A percentile compares a stretch with the other conserved stretches of the same genome.
Evolutionary conservation across 2,329 filamentous ascomycete species (phyloP).

Genomic region (Chaetomiaceae sp.): DNA sequence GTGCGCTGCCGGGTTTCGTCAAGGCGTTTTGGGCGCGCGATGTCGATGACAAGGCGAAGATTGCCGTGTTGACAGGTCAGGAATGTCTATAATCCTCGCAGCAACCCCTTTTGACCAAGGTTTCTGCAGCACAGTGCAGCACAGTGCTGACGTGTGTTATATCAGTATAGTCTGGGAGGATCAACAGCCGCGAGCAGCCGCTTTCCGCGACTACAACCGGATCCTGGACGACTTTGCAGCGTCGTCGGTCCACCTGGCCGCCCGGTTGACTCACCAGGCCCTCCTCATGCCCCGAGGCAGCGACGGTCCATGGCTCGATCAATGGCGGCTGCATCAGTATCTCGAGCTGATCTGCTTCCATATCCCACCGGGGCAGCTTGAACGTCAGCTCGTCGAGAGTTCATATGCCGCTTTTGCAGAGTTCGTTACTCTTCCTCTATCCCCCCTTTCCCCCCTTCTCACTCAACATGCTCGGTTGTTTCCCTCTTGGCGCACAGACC

Average conservation of each 20-base stretch:
- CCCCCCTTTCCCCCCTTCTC: not conserved
- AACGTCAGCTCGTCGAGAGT: conserved; percentile 4
- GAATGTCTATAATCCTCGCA: too few species aligned
- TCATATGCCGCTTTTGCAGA: not conserved
- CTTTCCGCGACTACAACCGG: not conserved
- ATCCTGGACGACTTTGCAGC: conserved; percentile 6
- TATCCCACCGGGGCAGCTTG: not conserved
- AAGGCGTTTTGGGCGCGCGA: conserved; percentile 6
- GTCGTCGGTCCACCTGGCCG: conserved; percentile 5
- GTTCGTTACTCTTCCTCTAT: conserved; percentile 4
- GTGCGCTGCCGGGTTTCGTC: conserved; percentile 7
- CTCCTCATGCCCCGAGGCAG: not conserved
- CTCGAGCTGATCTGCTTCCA: conserved; percentile 1
- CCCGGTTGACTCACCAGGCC: conserved; percentile 3
- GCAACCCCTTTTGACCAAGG: too few species aligned
- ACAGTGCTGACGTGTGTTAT: not conserved
- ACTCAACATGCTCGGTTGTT: not conserved
- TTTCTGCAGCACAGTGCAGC: too few species aligned
- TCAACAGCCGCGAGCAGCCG: not conserved
- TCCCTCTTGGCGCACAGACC: too few species aligned
- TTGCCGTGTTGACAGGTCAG: conserved; percentile 10
- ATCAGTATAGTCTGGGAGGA: conserved; percentile 7
- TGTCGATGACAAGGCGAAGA: conserved; percentile 1
- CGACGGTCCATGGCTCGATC: not conserved
- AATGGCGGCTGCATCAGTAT: not conserved